Base-by-base conservation (phyloP, 148 eudicot species). In the Limonium bicolor region DNA sequence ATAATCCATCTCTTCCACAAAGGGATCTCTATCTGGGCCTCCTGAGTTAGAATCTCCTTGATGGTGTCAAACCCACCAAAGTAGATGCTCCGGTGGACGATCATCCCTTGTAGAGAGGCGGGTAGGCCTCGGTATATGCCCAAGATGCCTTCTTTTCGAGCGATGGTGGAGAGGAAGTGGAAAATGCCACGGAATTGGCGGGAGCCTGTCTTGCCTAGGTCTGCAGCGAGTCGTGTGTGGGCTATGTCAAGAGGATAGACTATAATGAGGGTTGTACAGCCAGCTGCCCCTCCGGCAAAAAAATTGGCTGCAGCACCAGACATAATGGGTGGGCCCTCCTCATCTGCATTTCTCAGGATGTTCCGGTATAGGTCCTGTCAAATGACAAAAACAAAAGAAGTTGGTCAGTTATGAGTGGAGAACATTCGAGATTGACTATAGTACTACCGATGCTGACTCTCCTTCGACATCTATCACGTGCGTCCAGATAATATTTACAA, bases 201-300 rank as follows among this genome's bases (percentile, higher is more conserved):
- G 14, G 70, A 42, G 14, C 76, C 72, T 0, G 58, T 54, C 24
- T 65, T 65, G 18, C 99, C 94, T 2, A 90, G 48, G 56, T 90
- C 94, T 3, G 99, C 88, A 6, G 99, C 95, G 0, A 90, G 68
- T 46, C 99, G 82, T 9, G 99, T 90, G 62, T 90, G 95, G n/a
- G 99, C 93, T 9, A 90, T 90, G 35, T 90, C 99, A 8, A 90
- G 99, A 0, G 95, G 99, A 36, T 85, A 90, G 56, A 90, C 86
- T 40, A 85, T 62, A 52, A 85, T 39, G 21, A 90, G 53, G 14
- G 99, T 78, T 12, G 95, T 60, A 50, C 99, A 90, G 47, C 99
- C 99, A 1, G 99, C 99, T 53, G 73, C 74, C 20, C 93, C 80
- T 23, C 99, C 99, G 1, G 99, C 95, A 21, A 85, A 58, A 63